phyloP scores from a whole-genome alignment of 768 basidiomycete genomes.

The Chalciporus chontae region DNA sequence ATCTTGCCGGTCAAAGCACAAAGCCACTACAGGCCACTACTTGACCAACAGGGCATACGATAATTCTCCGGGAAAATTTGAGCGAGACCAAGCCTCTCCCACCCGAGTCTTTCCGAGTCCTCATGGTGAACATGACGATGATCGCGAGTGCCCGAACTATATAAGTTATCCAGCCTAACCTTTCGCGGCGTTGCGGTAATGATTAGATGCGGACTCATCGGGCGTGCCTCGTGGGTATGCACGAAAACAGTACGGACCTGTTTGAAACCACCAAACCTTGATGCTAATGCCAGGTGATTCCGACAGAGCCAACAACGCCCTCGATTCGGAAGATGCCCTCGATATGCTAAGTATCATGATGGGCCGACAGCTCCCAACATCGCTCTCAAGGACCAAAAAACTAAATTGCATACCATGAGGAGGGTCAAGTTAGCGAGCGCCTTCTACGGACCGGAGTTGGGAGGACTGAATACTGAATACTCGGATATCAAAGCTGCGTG shows the following conservation, averaged over 20 bases:
- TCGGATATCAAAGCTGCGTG: slow-evolving; percentile 3
- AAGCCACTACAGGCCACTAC: too few relatives aligned
- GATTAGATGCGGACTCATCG: too few relatives aligned
- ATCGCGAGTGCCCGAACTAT: neutral
- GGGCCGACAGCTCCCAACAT: too few relatives aligned
- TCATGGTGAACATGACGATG: neutral
- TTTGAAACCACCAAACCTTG: too few relatives aligned
- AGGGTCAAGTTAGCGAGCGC: neutral
- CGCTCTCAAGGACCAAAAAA: neutral
- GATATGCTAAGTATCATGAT: too few relatives aligned
- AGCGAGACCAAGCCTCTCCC: neutral
- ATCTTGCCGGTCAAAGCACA: neutral
- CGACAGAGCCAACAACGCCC: too few relatives aligned
- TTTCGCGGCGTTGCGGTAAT: neutral
- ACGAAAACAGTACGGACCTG: too few relatives aligned
- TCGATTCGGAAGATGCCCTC: too few relatives aligned
- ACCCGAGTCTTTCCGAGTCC: neutral
- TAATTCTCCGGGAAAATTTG: too few relatives aligned
- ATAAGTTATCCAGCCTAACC: neutral
- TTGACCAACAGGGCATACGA: too few relatives aligned
- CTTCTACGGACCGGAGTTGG: neutral
- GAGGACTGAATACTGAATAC: neutral
- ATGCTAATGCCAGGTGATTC: too few relatives aligned
- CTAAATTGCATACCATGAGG: neutral
- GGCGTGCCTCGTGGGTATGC: too few relatives aligned